Evolutionary conservation across 106 monocot genomes (phyloP), one percentile per base, ranked within the genome.

Genomic region (Iris macrosiphon): DNA sequence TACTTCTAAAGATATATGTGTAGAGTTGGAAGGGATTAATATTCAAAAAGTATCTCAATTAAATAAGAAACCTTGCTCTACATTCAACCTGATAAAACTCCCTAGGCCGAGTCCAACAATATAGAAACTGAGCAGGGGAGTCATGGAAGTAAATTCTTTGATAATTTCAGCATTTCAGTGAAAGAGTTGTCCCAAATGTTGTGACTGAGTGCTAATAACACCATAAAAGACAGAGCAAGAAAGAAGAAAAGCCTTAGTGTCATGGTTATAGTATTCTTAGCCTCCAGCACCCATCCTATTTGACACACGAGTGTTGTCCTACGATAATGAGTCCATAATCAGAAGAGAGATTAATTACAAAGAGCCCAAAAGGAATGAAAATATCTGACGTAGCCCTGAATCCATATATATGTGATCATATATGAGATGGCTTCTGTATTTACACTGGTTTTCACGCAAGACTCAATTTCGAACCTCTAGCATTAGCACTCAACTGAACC

Each of bases 201-300:
- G 47, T 83, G 81, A 6, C 76, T 70, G 32, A 80, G 52, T 5
- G 25, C 45, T 28, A 90, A 48, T 6, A 72, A 16, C 3, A 83
- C 11, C 25, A 87, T 33, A 30, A 83, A 28, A 0, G 59, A 60
- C 8, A 66, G 4, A 7, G 58, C 76, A 2, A 87, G 67, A 55
- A 71, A 31, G 40, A 82, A 40, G 1, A 79, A 65, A 15, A 92
- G 79, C 58, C 76, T 87, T 39, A 92, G 46, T 6, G 92, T 77
- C 44, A 80, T 79, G 6, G 61, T 34, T 25, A 92, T 73, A 0
- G 82, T 83, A 52, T 73, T 72, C 61, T 87, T 87, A 7, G 82
- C 92, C 66, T 77, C 92, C 76, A 15, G 75, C 82, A 19, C 92
- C 92, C 6, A 87, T 66, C 61, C 87, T 83, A 62, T 87, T 92